Base-by-base conservation (phyloP, 345 rosid genomes). In the Cardamine resedifolia region DNA sequence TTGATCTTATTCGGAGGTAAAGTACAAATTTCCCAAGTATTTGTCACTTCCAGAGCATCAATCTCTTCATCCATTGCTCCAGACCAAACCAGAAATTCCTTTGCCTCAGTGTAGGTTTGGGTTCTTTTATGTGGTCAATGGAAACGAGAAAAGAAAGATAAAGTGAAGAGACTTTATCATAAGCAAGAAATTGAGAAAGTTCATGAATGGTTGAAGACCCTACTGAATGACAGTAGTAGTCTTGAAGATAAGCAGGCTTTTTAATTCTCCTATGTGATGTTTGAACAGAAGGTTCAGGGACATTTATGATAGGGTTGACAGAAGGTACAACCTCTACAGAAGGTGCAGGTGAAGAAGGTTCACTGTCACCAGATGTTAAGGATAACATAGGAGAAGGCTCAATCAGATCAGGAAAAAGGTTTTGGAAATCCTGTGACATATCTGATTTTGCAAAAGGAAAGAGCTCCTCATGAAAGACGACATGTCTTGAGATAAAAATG, bases 1-100 rank as follows among this genome's bases (percentile, higher is more conserved):
- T 3, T 41, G 0, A 1, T 15, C 18, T 41, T 41, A 0, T 41
- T 2, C 0, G 5, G 3, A 0, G 18, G 47, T 0, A 41, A 19
- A 1, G 47, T 1, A 0, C 8, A 41, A 5, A 41, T 41, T 0
- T 41, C 45, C 47, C 19, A 41, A 0, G 47, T 41, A 0, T 15
- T 0, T 5, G 47, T 15, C 0, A 0, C 8, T 15, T 41, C 18
- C 8, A 41, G 2, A 5, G 8, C 47, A 14, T 0, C 1, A 15
- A 41, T 41, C 4, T 41, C 18, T 0, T 41, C 47, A 4, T 41
- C 19, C 18, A 41, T 41, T 4, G 18, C 18, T 0, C 18, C 8
- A 41, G 18, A 41, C 47, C 18, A 41, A 41, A 41, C 47, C 18
- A 41, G 2, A 41, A 12, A 0, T 0, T 41, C 16, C 6, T 38